phyloP scores from a whole-genome alignment of 805 yeast species.

The Candida boleticola region DNA sequence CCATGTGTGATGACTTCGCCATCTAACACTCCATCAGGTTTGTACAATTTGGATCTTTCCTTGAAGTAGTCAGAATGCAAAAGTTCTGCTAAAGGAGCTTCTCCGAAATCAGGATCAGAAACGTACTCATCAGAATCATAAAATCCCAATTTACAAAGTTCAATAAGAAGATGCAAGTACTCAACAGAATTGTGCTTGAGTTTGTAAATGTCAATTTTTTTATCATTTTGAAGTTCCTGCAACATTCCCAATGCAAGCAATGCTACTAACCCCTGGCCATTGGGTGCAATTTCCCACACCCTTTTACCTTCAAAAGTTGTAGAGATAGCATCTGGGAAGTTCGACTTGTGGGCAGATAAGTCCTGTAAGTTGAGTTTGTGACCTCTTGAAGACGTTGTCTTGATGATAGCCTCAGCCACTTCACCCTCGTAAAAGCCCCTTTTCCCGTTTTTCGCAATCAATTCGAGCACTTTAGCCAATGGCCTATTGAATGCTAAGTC shows the following conservation, averaged over 20 bases:
- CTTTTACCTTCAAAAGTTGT: conserved; percentile 49
- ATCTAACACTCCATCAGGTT: conserved; percentile 34
- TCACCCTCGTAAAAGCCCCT: conserved; percentile 68
- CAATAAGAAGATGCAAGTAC: conserved; percentile 68
- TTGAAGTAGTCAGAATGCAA: conserved; percentile 49
- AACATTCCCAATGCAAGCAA: conserved; percentile 67
- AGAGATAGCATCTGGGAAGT: conserved; percentile 63
- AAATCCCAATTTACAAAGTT: conserved; percentile 68
- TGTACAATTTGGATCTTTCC: conserved; percentile 48
- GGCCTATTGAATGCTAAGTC: conserved; percentile 51
- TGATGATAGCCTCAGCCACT: conserved; percentile 64
- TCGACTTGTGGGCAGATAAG: conserved; percentile 53
- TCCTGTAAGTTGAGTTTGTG: conserved; percentile 59
- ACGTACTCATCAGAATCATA: conserved; percentile 74
- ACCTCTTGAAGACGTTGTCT: conserved; percentile 49
- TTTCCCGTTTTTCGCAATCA: conserved; percentile 56
- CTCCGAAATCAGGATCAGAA: conserved; percentile 52
- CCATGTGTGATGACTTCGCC: conserved; percentile 46
- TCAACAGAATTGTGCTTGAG: conserved; percentile 66
- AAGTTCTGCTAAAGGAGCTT: conserved; percentile 39
- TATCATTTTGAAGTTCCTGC: conserved; percentile 47
- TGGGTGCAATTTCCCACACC: conserved; percentile 84
- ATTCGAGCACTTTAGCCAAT: conserved; percentile 52
- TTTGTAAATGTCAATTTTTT: conserved; percentile 37
- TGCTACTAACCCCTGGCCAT: conserved; percentile 79